phyloP scores from a whole-genome alignment of 306 rosid genomes.

The Trifolium dubium region DNA sequence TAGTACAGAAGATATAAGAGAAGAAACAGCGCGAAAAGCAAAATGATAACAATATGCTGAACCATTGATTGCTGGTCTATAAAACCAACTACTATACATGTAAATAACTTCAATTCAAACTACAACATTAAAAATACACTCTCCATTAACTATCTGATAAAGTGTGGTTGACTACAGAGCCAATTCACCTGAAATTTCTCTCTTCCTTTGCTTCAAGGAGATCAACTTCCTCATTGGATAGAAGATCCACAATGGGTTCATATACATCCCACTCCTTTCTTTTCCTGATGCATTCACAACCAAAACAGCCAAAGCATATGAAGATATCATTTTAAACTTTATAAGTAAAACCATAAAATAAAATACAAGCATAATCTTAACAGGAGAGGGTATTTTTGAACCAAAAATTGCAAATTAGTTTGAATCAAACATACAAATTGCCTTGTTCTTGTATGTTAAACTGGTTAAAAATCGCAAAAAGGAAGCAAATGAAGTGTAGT shows the following conservation, averaged over 20 bases:
- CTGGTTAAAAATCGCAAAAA: neutral
- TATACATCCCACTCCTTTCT: conserved; percentile 96
- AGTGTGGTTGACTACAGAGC: conserved; percentile 2
- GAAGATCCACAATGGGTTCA: conserved; percentile 90
- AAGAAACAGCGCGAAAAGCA: conserved; percentile 11
- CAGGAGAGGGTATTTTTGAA: neutral
- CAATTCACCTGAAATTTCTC: conserved; percentile 63
- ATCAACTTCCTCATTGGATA: conserved; percentile 91
- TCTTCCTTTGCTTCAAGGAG: conserved; percentile 96
- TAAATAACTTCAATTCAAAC: neutral
- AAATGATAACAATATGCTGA: conserved; percentile 12
- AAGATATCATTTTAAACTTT: conserved; percentile 18
- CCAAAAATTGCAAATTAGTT: conserved; percentile 9
- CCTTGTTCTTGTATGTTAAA: neutral
- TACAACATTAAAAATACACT: neutral
- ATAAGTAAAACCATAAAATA: neutral
- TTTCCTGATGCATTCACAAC: conserved; percentile 71
- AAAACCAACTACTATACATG: conserved; percentile 4
- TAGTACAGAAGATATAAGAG: neutral
- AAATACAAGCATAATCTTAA: conserved; percentile 12
- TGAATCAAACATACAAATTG: conserved; percentile 8
- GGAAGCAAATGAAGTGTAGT: neutral
- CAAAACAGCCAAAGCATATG: conserved; percentile 36
- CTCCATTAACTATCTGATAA: neutral
- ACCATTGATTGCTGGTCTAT: neutral